Evolutionary conservation across 176 grass and related monocot species (phyloP).

Genomic region (maize (Zea mays)): DNA sequence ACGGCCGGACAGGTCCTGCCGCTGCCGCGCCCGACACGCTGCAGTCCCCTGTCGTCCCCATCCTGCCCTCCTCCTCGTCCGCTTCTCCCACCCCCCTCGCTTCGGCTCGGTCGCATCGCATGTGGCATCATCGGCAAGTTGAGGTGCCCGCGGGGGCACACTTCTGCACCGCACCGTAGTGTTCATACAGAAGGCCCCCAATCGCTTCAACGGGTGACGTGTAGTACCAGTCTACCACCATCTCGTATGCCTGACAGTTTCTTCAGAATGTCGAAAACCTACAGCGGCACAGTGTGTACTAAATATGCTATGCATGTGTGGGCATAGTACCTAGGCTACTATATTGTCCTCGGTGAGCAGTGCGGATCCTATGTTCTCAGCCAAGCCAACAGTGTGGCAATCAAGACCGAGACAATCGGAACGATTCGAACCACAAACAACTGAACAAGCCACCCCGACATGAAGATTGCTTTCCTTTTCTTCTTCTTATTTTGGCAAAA

Average conservation of each 20-base stretch:
- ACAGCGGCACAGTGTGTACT: not conserved
- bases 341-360: no score
- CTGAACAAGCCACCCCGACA: slow-evolving; percentile 26
- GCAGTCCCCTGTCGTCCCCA: slow-evolving; percentile 22
- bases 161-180: not conserved
- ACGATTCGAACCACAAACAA: not conserved
- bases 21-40: slow-evolving; percentile 35
- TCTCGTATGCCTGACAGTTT: not conserved
- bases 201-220: not conserved
- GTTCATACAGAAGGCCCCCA: not conserved
- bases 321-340: not conserved
- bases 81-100: no score
- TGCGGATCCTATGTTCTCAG: no score
- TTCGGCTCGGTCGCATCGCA: no score
- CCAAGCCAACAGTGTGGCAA: not conserved
- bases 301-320: no score
- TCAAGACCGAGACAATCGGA: slow-evolving; percentile 24
- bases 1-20: slow-evolving; percentile 1
- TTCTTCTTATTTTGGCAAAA: no score
- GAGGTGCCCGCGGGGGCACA: no score
- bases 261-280: not conserved
- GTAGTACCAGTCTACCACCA: no score
- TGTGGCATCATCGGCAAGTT: no score
- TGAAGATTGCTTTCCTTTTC: not conserved
- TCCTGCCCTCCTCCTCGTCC: not conserved